Evolutionary conservation across 768 basidiomycete species (phyloP).

Genomic region (Hydnomerulius pinastri): DNA sequence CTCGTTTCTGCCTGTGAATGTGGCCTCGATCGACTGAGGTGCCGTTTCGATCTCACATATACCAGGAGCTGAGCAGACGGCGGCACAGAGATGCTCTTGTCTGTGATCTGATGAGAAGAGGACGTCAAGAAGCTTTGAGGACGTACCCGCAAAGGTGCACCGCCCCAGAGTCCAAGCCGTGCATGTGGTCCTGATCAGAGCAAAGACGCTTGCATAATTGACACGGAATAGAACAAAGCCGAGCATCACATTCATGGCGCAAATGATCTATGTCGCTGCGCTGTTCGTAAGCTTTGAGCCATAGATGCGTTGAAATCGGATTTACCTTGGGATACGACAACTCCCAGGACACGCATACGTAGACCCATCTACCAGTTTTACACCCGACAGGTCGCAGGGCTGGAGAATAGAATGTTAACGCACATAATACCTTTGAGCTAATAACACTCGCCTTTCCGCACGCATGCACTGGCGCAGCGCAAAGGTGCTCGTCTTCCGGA

Average conservation of each 20-base stretch:
- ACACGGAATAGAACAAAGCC: constrained; percentile 55
- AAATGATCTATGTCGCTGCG: constrained; percentile 47
- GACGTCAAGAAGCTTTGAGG: not conserved
- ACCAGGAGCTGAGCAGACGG: constrained; percentile 45
- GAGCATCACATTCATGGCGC: constrained; percentile 50
- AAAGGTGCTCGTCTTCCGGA: constrained; percentile 49
- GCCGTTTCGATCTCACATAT: constrained; percentile 61
- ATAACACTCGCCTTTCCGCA: constrained; percentile 49
- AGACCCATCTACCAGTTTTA: constrained; percentile 31
- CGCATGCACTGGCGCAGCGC: constrained; percentile 52
- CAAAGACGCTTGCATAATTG: constrained; percentile 59
- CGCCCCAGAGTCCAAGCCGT: constrained; percentile 41
- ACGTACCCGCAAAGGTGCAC: constrained; percentile 61
- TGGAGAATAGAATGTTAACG: constrained; percentile 13
- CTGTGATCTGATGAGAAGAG: constrained; percentile 29
- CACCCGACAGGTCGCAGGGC: constrained; percentile 43
- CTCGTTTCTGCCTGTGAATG: constrained; percentile 59
- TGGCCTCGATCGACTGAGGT: constrained; percentile 61
- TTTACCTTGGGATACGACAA: constrained; percentile 46
- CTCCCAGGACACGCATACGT: constrained; percentile 42
- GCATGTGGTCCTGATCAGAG: constrained; percentile 49
- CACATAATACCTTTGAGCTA: not conserved
- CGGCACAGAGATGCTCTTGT: constrained; percentile 50
- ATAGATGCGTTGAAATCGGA: not conserved
- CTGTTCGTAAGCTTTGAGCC: not conserved